phyloP scores from a whole-genome alignment of 1,139 yeast species.

The Geotrichum macrosporum region DNA sequence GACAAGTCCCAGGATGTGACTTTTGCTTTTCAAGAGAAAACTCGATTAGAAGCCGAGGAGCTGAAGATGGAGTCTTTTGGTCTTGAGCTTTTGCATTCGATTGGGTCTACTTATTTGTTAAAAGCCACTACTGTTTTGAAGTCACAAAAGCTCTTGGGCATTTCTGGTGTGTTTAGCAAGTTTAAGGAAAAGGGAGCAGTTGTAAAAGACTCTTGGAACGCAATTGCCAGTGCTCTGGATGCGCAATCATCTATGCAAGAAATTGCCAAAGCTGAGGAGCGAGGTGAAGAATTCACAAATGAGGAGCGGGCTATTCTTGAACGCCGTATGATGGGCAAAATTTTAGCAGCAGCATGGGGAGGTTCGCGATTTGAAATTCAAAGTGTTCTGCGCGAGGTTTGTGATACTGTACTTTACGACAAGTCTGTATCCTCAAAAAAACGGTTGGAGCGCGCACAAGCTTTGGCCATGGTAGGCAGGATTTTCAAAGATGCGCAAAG shows the following conservation, averaged over 20 bases:
- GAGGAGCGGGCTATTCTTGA: constrained; percentile 87
- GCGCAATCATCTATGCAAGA: constrained; percentile 86
- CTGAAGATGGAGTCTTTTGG: constrained; percentile 95
- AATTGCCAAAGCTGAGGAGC: constrained; percentile 46
- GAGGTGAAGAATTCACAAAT: constrained; percentile 60
- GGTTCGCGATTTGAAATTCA: constrained; percentile 89
- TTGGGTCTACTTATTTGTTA: constrained; percentile 71
- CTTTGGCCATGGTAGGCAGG: constrained; percentile 65
- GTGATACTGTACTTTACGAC: constrained; percentile 67
- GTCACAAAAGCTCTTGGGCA: constrained; percentile 72
- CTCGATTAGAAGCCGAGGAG: constrained; percentile 77
- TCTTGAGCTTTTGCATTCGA: constrained; percentile 78
- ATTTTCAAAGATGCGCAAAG: constrained; percentile 65
- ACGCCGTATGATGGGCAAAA: constrained; percentile 80
- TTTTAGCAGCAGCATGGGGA: constrained; percentile 93
- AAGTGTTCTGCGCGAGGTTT: constrained; percentile 81
- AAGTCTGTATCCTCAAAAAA: constrained; percentile 54
- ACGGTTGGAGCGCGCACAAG: constrained; percentile 74
- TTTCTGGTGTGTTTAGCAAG: constrained; percentile 80
- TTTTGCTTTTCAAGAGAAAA: constrained; percentile 63
- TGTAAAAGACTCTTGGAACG: constrained; percentile 78
- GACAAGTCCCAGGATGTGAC: constrained; percentile 66
- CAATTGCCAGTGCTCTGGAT: constrained; percentile 80
- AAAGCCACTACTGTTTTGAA: constrained; percentile 58
- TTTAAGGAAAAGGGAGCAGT: constrained; percentile 85